These are phyloP conservation scores for Sophora flavescens DNA, from an alignment of 306 rosid species.

Conservation along the genomic window DNA sequence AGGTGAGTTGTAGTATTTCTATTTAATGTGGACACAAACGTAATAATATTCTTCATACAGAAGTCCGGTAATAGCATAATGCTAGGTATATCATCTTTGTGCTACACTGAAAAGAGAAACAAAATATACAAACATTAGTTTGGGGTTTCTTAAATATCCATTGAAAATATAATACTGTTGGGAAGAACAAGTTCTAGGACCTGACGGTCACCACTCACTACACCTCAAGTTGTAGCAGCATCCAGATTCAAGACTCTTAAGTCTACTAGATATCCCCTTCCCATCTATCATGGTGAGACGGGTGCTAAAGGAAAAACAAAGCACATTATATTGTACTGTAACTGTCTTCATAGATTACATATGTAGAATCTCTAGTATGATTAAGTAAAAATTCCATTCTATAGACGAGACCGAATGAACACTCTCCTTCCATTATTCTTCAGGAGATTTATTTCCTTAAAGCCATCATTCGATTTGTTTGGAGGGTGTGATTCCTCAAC, in stretches of 20 bases:
- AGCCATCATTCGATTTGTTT: conserved; percentile 55
- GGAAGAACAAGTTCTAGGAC: conserved; percentile 16
- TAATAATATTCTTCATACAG: neutral
- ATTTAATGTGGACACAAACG: neutral
- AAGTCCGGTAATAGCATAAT: neutral
- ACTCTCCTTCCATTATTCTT: conserved; percentile 60
- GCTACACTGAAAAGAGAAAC: neutral
- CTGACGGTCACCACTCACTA: neutral
- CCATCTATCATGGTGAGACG: conserved; percentile 1
- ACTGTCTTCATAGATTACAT: conserved; percentile 23
- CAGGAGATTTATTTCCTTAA: conserved; percentile 47
- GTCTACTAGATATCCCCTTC: neutral
- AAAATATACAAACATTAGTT: neutral
- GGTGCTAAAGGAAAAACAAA: neutral
- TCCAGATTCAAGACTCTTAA: conserved; percentile 4
- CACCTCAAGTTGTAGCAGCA: conserved; percentile 12
- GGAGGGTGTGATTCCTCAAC: conserved; percentile 51
- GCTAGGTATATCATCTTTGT: no score
- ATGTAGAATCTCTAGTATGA: neutral
- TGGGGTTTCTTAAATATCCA: neutral
- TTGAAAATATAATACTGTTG: conserved; percentile 19
- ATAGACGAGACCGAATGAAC: conserved; percentile 78
- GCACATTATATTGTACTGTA: conserved; percentile 26
- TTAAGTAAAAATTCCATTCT: conserved; percentile 37
- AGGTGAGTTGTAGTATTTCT: neutral